Percentiles rank a stretch among this genome's conserved stretches.
These are phyloP conservation scores for Populus nigra DNA, from an alignment of 345 rosid species.

Conservation along the genomic window DNA sequence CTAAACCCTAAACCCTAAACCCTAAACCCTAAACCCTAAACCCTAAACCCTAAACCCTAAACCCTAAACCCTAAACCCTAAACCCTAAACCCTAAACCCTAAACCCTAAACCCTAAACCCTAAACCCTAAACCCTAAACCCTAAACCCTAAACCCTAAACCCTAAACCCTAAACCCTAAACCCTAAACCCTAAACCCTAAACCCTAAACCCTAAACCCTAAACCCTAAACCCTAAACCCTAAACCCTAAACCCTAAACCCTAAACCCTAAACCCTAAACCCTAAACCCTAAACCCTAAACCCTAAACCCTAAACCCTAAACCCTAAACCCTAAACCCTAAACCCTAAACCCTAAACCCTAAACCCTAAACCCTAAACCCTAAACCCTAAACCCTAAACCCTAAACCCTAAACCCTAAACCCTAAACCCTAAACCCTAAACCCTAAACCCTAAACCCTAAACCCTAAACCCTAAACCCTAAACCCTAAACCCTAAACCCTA, in stretches of 20 bases:
- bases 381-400: background rate
- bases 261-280: background rate
- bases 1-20: constrained; percentile 7
- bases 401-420: too few relatives aligned
- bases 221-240: constrained; percentile 6
- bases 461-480: too few relatives aligned
- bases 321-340: background rate
- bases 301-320: constrained; percentile 2
- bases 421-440: too few relatives aligned
- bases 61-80: too few relatives aligned
- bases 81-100: constrained; percentile 21
- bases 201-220: constrained; percentile 7
- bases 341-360: constrained; percentile 2
- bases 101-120: constrained; percentile 11
- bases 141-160: constrained; percentile 1
- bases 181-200: constrained; percentile 3
- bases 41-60: too few relatives aligned
- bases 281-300: background rate
- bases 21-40: constrained; percentile 6
- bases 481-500: background rate
- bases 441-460: too few relatives aligned
- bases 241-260: constrained; percentile 4
- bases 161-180: constrained; percentile 3
- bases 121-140: constrained; percentile 4
- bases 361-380: background rate